phyloP scores from a whole-genome alignment of 345 rosid genomes.

The Ailanthus altissimus region DNA sequence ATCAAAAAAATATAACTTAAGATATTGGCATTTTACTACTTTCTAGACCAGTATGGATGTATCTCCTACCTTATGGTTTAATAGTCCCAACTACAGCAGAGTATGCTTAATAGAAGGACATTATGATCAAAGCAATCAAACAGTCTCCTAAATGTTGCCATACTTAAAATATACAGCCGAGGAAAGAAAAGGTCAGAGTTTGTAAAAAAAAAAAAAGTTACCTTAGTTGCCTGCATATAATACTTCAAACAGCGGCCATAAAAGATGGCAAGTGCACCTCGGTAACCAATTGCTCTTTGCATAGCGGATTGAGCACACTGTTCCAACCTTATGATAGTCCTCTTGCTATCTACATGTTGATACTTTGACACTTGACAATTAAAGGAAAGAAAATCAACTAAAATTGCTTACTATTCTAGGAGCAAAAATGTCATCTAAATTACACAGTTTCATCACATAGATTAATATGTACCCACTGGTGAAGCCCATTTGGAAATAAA shows the following conservation, averaged over 20 bases:
- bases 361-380: constrained; percentile 51
- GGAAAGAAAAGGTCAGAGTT: not conserved
- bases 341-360: constrained; percentile 50
- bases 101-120: not conserved
- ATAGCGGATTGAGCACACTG: constrained; percentile 56
- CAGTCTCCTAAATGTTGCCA: not conserved
- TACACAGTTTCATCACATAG: not conserved
- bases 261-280: constrained; percentile 67
- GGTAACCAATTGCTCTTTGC: constrained; percentile 60
- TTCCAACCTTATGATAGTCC: constrained; percentile 60
- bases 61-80: not conserved
- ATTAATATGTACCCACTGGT: not conserved
- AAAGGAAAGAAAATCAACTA: constrained; percentile 15
- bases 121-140: not conserved
- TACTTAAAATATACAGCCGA: not conserved
- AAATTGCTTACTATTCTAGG: constrained; percentile 1
- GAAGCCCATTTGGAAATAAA: not conserved
- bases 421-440: not conserved
- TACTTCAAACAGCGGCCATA: constrained; percentile 63
- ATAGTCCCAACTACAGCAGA: not conserved
- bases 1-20: not conserved
- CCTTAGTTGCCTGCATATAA: constrained; percentile 68
- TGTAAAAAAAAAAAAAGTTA: constrained; percentile 29
- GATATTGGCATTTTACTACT: not conserved
- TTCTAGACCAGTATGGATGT: not conserved